Percentiles rank a stretch among this genome's conserved stretches.
Evolutionary conservation across 495 filamentous ascomycete genomes (phyloP).

Genomic region (Talaromyces ruber): DNA sequence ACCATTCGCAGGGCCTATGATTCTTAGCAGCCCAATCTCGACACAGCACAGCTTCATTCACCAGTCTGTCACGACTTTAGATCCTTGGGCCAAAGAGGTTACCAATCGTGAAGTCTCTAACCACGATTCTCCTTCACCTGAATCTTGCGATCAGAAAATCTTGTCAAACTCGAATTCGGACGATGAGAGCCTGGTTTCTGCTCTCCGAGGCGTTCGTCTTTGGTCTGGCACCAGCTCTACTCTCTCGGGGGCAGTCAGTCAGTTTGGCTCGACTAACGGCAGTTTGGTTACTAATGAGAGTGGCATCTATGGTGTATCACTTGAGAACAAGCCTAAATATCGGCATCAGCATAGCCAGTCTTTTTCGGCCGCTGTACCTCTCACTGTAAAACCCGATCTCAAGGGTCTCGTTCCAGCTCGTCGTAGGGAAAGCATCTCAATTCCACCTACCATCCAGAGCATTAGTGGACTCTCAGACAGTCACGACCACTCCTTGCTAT

Average conservation of each 20-base stretch:
- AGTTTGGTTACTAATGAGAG: not conserved
- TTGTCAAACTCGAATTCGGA: not conserved
- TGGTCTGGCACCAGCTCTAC: constrained; percentile 1
- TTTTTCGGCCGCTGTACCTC: not conserved
- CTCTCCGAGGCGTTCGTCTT: not conserved
- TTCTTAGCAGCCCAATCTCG: not conserved
- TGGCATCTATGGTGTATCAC: not conserved
- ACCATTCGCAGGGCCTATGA: not conserved
- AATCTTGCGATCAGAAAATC: not conserved
- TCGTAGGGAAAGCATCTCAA: not conserved
- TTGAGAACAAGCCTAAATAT: not conserved
- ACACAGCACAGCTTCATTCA: not conserved
- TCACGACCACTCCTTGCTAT: not conserved
- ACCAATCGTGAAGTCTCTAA: not conserved
- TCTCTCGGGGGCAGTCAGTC: not conserved
- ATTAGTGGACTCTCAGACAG: not conserved
- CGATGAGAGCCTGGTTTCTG: not conserved
- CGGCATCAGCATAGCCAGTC: constrained; percentile 4
- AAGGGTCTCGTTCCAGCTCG: not conserved
- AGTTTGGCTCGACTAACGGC: constrained; percentile 3
- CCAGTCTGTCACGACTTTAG: not conserved
- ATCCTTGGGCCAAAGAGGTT: not conserved
- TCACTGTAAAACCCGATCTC: not conserved
- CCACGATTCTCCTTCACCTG: not conserved
- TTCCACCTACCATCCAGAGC: not conserved